phyloP scores from a whole-genome alignment of 2,329 filamentous ascomycete genomes.

The Colletotrichum viniferum region DNA sequence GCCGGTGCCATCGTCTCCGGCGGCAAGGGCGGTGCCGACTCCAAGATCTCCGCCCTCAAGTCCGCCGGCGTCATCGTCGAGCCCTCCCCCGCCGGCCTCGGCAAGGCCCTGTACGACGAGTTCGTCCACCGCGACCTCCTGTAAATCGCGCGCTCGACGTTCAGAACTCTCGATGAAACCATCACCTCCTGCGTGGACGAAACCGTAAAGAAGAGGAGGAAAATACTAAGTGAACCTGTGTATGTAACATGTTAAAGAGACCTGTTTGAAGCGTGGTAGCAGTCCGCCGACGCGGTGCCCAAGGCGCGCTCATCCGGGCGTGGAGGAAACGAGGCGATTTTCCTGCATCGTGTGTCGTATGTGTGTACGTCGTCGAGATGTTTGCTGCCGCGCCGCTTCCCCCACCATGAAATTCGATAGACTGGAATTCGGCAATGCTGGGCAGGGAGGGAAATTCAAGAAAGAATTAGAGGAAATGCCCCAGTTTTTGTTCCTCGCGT shows the following conservation, averaged over 20 bases:
- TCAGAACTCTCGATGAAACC: not conserved
- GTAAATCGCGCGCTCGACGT: conserved; percentile 53
- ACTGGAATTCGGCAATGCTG: conserved; percentile 1
- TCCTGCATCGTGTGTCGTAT: not conserved
- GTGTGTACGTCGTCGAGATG: not conserved
- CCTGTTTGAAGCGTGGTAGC: conserved; percentile 8
- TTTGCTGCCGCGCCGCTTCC: not conserved
- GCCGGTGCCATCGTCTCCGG: conserved; percentile 97
- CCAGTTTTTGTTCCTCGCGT: not conserved
- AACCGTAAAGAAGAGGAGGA: not conserved
- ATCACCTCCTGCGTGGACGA: not conserved
- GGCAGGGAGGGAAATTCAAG: not conserved
- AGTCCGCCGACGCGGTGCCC: not conserved
- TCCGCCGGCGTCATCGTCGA: conserved; percentile 94
- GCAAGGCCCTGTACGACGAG: conserved; percentile 92
- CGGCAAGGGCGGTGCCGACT: conserved; percentile 96
- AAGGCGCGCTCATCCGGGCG: not conserved
- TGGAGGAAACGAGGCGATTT: not conserved
- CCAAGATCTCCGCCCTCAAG: conserved; percentile 96
- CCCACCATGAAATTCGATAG: not conserved
- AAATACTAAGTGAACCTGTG: conserved; percentile 5
- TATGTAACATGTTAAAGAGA: conserved; percentile 23
- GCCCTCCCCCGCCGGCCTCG: conserved; percentile 88
- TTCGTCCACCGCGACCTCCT: conserved; percentile 96
- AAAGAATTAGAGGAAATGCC: not conserved